Percentiles rank a stretch among this genome's conserved stretches.
These are phyloP conservation scores for Rhododendron henanense DNA, from an alignment of 148 eudicot species.

Conservation along the genomic window DNA sequence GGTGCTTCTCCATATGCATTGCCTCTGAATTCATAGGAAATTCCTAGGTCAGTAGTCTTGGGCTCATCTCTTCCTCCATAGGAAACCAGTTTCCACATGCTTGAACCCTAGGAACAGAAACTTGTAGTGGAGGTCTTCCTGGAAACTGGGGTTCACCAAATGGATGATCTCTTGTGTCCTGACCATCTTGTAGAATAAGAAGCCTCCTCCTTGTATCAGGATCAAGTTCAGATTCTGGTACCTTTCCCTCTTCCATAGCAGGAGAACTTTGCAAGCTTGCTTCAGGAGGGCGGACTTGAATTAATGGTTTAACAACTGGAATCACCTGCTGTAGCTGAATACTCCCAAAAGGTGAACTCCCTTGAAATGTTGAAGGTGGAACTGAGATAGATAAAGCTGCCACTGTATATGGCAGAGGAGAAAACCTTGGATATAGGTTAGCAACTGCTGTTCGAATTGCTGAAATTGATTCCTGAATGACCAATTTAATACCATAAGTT, in stretches of 20 bases:
- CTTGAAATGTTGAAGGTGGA: constrained; percentile 47
- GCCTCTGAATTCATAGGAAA: constrained; percentile 48
- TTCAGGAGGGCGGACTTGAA: constrained; percentile 45
- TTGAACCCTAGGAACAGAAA: constrained; percentile 46
- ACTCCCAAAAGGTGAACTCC: constrained; percentile 37
- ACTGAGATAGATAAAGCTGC: constrained; percentile 47
- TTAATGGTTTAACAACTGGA: constrained; percentile 43
- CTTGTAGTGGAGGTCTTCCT: constrained; percentile 57
- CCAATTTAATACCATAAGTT: background rate
- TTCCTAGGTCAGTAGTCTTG: constrained; percentile 48
- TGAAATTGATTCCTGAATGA: constrained; percentile 65
- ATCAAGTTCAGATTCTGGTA: constrained; percentile 95
- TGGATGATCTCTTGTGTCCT: constrained; percentile 54
- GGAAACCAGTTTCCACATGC: constrained; percentile 76
- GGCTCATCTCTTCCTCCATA: constrained; percentile 64
- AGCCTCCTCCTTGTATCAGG: constrained; percentile 96
- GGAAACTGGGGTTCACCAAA: constrained; percentile 58
- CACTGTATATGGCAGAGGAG: constrained; percentile 41
- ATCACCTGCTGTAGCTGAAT: constrained; percentile 50
- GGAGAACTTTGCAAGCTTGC: constrained; percentile 73
- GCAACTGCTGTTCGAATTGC: constrained; percentile 31
- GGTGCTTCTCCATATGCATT: constrained; percentile 54
- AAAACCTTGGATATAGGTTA: constrained; percentile 54
- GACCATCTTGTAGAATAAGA: constrained; percentile 94
- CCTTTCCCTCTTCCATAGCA: constrained; percentile 97